These are phyloP conservation scores for Populus simonii DNA, from an alignment of 345 rosid species.

Conservation along the genomic window DNA sequence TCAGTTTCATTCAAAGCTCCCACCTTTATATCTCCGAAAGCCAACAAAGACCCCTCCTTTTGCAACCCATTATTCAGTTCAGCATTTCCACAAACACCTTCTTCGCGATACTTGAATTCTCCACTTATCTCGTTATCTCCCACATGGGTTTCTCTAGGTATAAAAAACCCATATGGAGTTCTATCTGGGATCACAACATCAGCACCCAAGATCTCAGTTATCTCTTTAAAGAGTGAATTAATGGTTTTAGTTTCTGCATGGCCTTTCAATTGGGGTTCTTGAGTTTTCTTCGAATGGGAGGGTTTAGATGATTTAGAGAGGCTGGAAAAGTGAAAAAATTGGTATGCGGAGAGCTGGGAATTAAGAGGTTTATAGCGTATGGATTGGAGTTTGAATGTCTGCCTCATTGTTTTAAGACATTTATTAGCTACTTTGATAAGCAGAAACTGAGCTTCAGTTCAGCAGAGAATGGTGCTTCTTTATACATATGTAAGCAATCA, in stretches of 20 bases:
- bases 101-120: slow-evolving; percentile 23
- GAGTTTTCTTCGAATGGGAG: slow-evolving; percentile 17
- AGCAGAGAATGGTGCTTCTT: background rate
- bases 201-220: slow-evolving; percentile 52
- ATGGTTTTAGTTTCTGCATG: slow-evolving; percentile 28
- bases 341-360: slow-evolving; percentile 12
- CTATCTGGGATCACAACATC: slow-evolving; percentile 29
- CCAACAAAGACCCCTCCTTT: slow-evolving; percentile 7
- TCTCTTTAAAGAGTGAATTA: slow-evolving; percentile 55
- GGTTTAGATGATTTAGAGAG: slow-evolving; percentile 37
- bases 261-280: slow-evolving; percentile 23
- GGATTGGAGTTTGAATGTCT: slow-evolving; percentile 18
- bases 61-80: slow-evolving; percentile 6
- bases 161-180: slow-evolving; percentile 26
- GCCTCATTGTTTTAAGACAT: slow-evolving; percentile 16
- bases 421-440: background rate
- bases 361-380: slow-evolving; percentile 4
- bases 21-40: slow-evolving; percentile 15
- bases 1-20: slow-evolving; percentile 31
- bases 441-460: background rate
- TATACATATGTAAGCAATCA: no score
- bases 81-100: slow-evolving; percentile 54
- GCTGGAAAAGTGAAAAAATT: slow-evolving; percentile 30
- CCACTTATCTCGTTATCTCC: background rate
- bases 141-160: slow-evolving; percentile 18